Evolutionary conservation across 1,139 yeast genomes (phyloP).

Genomic region (Diutina pseudorugosa): DNA sequence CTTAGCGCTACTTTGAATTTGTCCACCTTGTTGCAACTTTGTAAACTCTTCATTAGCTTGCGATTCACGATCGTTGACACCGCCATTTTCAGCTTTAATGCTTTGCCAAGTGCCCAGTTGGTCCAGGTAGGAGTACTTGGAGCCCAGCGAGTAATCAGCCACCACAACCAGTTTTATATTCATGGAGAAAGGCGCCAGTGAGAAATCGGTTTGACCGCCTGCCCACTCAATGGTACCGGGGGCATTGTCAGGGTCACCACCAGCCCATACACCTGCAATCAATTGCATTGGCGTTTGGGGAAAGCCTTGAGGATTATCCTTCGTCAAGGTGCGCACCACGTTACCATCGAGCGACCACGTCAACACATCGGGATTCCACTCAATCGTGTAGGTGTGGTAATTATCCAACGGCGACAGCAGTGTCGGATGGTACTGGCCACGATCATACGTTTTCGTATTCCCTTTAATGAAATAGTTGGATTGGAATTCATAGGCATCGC

Average conservation of each 20-base stretch:
- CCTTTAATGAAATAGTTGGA: slow-evolving; percentile 79
- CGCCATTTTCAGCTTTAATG: slow-evolving; percentile 52
- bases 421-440: slow-evolving; percentile 57
- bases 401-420: slow-evolving; percentile 36
- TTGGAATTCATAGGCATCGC: slow-evolving; percentile 42
- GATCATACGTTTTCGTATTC: slow-evolving; percentile 57
- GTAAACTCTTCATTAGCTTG: slow-evolving; percentile 20
- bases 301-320: slow-evolving; percentile 45
- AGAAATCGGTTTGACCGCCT: slow-evolving; percentile 63
- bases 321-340: slow-evolving; percentile 43
- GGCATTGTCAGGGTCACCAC: slow-evolving; percentile 57
- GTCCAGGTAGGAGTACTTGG: slow-evolving; percentile 27
- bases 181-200: slow-evolving; percentile 60
- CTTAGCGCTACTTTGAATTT: neutral
- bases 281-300: slow-evolving; percentile 75
- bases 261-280: slow-evolving; percentile 68
- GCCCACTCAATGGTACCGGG: slow-evolving; percentile 78
- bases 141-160: slow-evolving; percentile 73
- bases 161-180: slow-evolving; percentile 47
- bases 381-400: slow-evolving; percentile 69
- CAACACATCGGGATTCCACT: slow-evolving; percentile 58
- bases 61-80: slow-evolving; percentile 8
- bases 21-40: neutral
- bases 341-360: slow-evolving; percentile 54
- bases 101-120: slow-evolving; percentile 57